Evolutionary conservation across 176 grass and related monocot species (phyloP).

Genomic region (Carex cristatella): DNA sequence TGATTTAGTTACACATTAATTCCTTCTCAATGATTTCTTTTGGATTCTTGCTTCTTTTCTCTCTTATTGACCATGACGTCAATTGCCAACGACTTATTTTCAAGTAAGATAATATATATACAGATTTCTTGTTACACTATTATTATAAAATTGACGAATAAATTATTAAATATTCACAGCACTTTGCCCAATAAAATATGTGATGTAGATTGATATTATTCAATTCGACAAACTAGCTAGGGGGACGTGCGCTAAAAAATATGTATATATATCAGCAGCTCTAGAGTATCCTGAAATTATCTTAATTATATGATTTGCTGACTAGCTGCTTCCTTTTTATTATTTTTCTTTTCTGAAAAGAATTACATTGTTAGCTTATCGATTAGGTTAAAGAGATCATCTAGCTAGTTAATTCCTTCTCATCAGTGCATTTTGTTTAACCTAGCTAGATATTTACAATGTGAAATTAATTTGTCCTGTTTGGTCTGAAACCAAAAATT

Average conservation of each 20-base stretch:
- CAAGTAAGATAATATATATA: not conserved
- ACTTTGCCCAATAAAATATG: not conserved
- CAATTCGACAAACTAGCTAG: not conserved
- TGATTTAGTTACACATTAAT: slow-evolving; percentile 23
- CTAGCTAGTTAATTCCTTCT: not conserved
- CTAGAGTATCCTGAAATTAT: too few species aligned
- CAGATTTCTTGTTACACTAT: not conserved
- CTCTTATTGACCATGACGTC: not conserved
- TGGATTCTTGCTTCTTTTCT: slow-evolving; percentile 7
- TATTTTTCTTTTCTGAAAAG: not conserved
- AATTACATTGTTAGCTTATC: not conserved
- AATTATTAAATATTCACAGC: not conserved
- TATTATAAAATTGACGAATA: not conserved
- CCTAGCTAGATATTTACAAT: not conserved
- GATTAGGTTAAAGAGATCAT: not conserved
- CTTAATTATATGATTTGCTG: too few species aligned
- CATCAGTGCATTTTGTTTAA: not conserved
- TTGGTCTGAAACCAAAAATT: not conserved
- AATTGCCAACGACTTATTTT: not conserved
- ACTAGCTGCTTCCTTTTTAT: not conserved
- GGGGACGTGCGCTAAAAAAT: too few species aligned
- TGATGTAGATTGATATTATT: not conserved
- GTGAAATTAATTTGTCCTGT: not conserved
- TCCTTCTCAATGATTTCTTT: slow-evolving; percentile 9
- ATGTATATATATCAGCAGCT: too few species aligned